Base-by-base conservation (phyloP, 2,329 filamentous ascomycete species). In the Trichoderma sp. region DNA sequence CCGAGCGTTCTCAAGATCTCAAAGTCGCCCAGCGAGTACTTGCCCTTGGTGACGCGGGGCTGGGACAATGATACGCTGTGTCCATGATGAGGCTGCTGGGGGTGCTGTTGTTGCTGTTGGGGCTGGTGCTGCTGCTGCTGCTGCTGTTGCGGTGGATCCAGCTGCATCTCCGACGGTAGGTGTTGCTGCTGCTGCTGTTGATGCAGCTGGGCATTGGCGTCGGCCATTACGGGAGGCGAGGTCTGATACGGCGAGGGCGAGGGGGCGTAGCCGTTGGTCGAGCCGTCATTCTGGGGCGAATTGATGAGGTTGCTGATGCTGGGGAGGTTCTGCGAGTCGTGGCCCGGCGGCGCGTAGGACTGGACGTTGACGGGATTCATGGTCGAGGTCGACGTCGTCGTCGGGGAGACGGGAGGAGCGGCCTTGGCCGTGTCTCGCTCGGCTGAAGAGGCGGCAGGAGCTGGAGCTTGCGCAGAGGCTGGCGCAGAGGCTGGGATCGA, bases 11-110 rank as follows among this genome's bases (percentile, higher is more conserved):
- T 89, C 82, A 94, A 88, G 73, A 99, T 90, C 71, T 91, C 86
- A 78, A 99, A 99, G 83, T 99, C 96, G 70, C 85, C 86, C 73
- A 99, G 87, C 53, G 94, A 94, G 82, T 99, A 99, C 86, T 98
- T 98, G 73, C 96, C 96, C 85, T 97, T 97, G 72, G 95, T 97
- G 78, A 92, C 89, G 75, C 94, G 84, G 62, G 82, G 77, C 73
- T 84, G 81, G 63, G 77, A 75, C 58, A 68, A n/a, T 19, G 27
- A 69, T 14, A 73, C 72, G 68, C 76, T 77, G 71, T 79, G 77
- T 31, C 72, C 72, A 53, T 78, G 77, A 57, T 79, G 75, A 68
- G 78, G 77, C 43, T 79, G 75, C 24, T 75, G 74, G 16, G 76
- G 76, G 67, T 75, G 76, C 24, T 75, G 74, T n/a, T 73, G 72